Base-by-base conservation (phyloP, 1,284 basidiomycete species). In the Pseudozyma thailandica region DNA sequence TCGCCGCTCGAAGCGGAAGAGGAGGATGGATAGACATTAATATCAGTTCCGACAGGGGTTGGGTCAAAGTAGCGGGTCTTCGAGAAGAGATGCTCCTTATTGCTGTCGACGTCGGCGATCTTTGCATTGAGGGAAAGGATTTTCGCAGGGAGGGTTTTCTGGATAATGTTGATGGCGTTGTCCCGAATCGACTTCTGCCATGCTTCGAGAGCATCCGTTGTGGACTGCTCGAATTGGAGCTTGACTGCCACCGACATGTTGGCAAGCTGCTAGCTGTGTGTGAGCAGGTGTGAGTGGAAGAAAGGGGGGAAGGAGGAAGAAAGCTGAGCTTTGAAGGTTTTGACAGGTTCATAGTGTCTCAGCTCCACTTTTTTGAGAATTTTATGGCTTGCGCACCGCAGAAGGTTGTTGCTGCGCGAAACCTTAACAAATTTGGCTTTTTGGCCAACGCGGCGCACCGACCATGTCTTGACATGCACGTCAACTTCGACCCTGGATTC, bases 101-200 rank as follows among this genome's bases (percentile, higher is more conserved):
- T 38, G 37, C 27, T 30, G 16, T 65, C 52, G 33, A 70, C 37
- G 16, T 62, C 27, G 27, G 48, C 57, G 18, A 73, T 54, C 33
- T 56, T 64, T 12, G 43, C 51, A 46, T 69, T 73, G 52, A 73
- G 60, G 27, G 53, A 45, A 27, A 73, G 65, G 49, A 73, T 62
- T 45, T 69, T 73, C n/a, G 47, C 50, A 8, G 71, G 71, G 0
- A 73, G 58, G 4, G 50, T 73, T 31, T 51, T 58, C 42, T 73
- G 71, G 27, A 73, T 64, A 35, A 73, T 63, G 46, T 51, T 51
- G 39, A 73, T 42, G 16, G 70, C 70, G n/a, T 53, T 59, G 25
- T 58, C 51, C 0, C 60, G 64, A 13, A 72, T 49, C 15, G 39
- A 52, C 23, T 72, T 47, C 42, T 72, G 70, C 64, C 63, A 72